These are phyloP conservation scores for Astrephomene gubernaculifera DNA, from an alignment of 139 green algal genomes.

Conservation along the genomic window DNA sequence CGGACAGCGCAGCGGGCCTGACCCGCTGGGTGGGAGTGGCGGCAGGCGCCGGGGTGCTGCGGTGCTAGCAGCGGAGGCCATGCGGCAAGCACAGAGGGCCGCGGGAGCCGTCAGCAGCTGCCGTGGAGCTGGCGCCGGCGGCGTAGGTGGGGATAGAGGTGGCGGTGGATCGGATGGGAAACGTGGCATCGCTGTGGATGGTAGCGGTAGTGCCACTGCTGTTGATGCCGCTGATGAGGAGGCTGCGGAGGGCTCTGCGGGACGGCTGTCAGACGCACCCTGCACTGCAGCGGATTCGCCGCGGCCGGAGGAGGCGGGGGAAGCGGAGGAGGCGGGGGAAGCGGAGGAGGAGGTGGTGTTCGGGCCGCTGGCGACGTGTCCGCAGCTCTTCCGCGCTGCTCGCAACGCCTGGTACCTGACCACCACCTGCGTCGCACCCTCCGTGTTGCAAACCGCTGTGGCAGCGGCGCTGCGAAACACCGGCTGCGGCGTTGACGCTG, in stretches of 20 bases:
- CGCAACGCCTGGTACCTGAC: constrained; percentile 22
- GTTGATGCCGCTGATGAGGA: too few species aligned
- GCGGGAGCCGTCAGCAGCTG: neutral
- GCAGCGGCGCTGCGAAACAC: neutral
- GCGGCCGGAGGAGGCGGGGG: neutral
- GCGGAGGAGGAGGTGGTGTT: neutral
- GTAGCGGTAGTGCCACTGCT: too few species aligned
- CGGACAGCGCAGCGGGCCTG: too few species aligned
- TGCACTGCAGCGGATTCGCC: too few species aligned
- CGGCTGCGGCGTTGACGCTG: neutral
- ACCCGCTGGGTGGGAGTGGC: neutral
- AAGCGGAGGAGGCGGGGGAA: neutral
- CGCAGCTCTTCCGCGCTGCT: neutral
- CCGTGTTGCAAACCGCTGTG: neutral
- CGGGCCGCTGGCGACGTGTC: neutral
- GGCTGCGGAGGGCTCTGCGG: too few species aligned
- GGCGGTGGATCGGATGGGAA: too few species aligned
- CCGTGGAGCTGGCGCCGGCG: neutral
- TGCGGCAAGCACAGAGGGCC: constrained; percentile 3
- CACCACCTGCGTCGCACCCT: neutral
- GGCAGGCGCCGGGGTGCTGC: neutral
- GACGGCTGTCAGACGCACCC: too few species aligned
- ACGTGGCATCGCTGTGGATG: too few species aligned
- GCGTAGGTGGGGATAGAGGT: neutral
- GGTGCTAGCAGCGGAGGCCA: constrained; percentile 15